Evolutionary conservation across 2,329 filamentous ascomycete species (phyloP).

Genomic region (Purpureocillium takamizusanense): DNA sequence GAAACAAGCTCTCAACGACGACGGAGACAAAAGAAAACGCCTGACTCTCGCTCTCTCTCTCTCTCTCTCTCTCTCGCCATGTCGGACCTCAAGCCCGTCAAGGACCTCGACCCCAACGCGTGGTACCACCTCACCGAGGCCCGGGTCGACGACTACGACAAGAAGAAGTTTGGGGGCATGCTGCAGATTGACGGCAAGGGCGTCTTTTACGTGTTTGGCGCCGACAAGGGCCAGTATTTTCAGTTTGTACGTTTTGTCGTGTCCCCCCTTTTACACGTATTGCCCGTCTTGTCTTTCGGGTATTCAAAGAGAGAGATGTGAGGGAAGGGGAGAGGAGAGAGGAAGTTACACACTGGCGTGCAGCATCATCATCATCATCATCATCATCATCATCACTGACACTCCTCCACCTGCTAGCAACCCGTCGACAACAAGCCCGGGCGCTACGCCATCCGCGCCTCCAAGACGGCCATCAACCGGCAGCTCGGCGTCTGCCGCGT

Average conservation of each 20-base stretch:
- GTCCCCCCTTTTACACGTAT: too few species aligned
- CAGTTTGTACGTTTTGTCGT: constrained; percentile 1
- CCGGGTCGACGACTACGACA: constrained; percentile 20
- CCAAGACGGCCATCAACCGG: constrained; percentile 14
- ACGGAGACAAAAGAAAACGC: too few species aligned
- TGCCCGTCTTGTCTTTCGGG: too few species aligned
- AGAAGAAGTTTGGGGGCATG: constrained; percentile 10
- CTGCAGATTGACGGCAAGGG: constrained; percentile 8
- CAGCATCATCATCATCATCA: too few species aligned
- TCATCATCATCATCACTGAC: too few species aligned
- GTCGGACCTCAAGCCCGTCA: constrained; percentile 11
- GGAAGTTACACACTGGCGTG: too few species aligned
- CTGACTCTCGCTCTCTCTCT: too few species aligned
- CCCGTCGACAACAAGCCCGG: constrained; percentile 14
- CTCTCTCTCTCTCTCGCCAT: not conserved
- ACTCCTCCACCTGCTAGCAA: constrained; percentile 13
- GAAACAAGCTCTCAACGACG: too few species aligned
- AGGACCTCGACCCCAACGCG: constrained; percentile 20
- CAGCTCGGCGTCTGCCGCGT: constrained; percentile 21
- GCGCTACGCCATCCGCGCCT: constrained; percentile 22
- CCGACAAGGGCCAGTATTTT: not conserved
- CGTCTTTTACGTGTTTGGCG: not conserved
- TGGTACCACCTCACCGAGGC: constrained; percentile 26
- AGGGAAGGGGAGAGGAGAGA: too few species aligned
- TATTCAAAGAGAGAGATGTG: too few species aligned